Evolutionary conservation across 2,329 filamentous ascomycete genomes (phyloP), one percentile per base, ranked within the genome.

Genomic region (Cytospora piceae): DNA sequence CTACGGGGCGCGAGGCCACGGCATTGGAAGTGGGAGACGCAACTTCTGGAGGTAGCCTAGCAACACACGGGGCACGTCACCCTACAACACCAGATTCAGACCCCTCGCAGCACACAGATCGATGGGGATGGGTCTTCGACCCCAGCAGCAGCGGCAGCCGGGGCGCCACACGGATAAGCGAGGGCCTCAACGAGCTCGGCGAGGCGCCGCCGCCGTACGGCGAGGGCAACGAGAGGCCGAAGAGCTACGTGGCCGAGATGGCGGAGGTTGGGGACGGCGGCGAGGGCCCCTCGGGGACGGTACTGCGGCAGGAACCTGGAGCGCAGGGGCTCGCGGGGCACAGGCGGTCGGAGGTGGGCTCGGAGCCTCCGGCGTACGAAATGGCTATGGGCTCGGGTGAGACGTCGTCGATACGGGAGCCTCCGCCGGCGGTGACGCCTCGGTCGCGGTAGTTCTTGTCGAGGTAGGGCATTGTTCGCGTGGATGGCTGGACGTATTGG

Each of bases 121-220:
- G 62, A 20, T 66, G 64, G 64, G 51, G 29, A 29, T 51, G 56
- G 64, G 39, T 29, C 17, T 49, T 39, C 6, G 15, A n/a, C 29
- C 34, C 24, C 42, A 60, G 29, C 42, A 46, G 17, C 42, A 9
- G 17, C 37, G 3, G 37, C 37, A 17, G 37, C 51, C 51, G 32
- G 2, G 39, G 24, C 3, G 49, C 61, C 46, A 29, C 57, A n/a
- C 56, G 53, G 56, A 37, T 46, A 3, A 42, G 66, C n/a, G 72
- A 73, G 49, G 72, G 72, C 7, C 69, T 73, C 20, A 69, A 73
- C 58, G 72, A 72, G 67, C 66, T 71, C 1, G 72, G 72, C 46
- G 71, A 72, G 66, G 70, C 72, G 11, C 72, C 72, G 49, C 72
- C 72, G 61, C 71, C 72, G 5, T 73, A 73, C 63, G 68, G 46